phyloP scores from a whole-genome alignment of 2,329 filamentous ascomycete genomes.

The Botrytis elliptica region DNA sequence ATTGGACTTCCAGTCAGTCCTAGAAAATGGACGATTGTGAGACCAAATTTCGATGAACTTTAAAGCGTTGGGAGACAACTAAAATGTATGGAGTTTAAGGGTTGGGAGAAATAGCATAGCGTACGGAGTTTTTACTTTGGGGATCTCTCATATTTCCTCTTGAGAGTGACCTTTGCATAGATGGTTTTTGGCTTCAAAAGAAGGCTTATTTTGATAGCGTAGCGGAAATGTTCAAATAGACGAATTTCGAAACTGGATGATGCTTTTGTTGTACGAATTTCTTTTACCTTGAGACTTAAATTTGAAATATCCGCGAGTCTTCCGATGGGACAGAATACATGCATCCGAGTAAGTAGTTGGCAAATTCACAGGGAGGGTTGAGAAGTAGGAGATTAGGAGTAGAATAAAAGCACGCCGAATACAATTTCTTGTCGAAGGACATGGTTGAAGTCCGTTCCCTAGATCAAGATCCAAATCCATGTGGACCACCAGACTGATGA shows the following conservation, averaged over 20 bases:
- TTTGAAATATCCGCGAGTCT: no score
- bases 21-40: conserved; percentile 49
- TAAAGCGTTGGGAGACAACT: conserved; percentile 25
- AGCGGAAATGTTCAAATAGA: not conserved
- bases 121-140: conserved; percentile 18
- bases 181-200: not conserved
- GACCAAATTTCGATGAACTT: conserved; percentile 44
- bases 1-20: conserved; percentile 59
- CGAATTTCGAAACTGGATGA: not conserved
- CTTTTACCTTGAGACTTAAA: no score
- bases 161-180: not conserved
- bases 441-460: no score
- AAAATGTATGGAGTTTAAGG: not conserved
- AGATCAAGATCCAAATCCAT: no score
- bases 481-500: no score
- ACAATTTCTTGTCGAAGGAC: no score
- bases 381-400: no score
- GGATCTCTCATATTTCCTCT: not conserved
- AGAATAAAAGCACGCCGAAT: no score
- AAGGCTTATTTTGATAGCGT: not conserved
- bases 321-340: no score
- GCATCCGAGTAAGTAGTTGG: no score
- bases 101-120: conserved; percentile 8
- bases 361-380: no score
- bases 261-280: not conserved